phyloP scores from a whole-genome alignment of 768 basidiomycete species.

The Xerocomus brunneocitrinus region DNA sequence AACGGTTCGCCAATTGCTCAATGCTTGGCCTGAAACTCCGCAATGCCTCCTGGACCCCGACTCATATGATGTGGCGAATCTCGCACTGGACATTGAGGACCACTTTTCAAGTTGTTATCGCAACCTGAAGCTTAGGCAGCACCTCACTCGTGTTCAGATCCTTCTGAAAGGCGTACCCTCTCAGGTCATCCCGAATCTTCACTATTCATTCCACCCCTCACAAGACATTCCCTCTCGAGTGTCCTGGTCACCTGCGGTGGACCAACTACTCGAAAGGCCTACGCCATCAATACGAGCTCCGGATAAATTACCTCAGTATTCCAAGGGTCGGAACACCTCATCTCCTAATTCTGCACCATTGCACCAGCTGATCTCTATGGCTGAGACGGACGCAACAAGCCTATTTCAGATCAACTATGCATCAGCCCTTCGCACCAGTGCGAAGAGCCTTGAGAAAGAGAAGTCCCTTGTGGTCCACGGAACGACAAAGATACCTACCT shows the following conservation, averaged over 20 bases:
- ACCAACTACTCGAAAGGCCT: background rate
- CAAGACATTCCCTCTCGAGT: background rate
- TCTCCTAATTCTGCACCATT: background rate
- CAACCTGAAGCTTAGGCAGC: constrained; percentile 8
- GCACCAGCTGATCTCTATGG: background rate
- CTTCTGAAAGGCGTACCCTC: constrained; percentile 2
- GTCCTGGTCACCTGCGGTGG: background rate
- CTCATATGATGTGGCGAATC: background rate
- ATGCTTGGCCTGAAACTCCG: constrained; percentile 14
- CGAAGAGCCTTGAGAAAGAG: constrained; percentile 6
- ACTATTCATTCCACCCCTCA: background rate
- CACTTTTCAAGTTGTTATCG: constrained; percentile 15
- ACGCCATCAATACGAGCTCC: background rate
- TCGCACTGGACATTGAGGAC: background rate
- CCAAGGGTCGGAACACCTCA: background rate
- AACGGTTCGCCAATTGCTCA: background rate
- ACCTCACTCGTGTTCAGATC: constrained; percentile 10
- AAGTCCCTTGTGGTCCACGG: background rate
- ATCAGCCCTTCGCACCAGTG: constrained; percentile 5
- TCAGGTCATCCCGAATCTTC: background rate
- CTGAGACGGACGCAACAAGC: background rate
- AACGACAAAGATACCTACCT: background rate
- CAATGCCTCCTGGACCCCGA: background rate
- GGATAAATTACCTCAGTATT: background rate
- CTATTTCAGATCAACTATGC: constrained; percentile 7